These are phyloP conservation scores for Salix exigua DNA, from an alignment of 345 rosid species.

Conservation along the genomic window DNA sequence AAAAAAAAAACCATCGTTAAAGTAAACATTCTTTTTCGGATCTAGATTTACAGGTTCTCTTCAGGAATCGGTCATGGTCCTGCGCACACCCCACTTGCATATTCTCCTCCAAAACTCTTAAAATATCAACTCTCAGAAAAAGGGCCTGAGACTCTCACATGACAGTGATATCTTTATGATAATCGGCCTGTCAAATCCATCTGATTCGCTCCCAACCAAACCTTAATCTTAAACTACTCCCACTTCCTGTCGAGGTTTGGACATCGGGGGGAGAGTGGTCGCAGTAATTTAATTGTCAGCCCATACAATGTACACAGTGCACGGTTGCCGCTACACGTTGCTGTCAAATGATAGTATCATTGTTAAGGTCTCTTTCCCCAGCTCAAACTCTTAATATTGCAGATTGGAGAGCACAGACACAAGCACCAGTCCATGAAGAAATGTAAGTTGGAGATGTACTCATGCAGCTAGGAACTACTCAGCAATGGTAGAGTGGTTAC, in stretches of 20 bases:
- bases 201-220: neutral
- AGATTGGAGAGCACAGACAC: slow-evolving; percentile 4
- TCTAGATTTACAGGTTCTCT: neutral
- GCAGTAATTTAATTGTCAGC: neutral
- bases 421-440: neutral
- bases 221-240: neutral
- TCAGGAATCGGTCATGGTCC: neutral
- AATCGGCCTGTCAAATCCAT: neutral
- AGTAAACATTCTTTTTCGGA: neutral
- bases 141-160: neutral
- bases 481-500: slow-evolving; percentile 4
- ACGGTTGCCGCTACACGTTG: neutral
- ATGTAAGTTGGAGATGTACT: neutral
- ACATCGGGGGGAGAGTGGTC: neutral
- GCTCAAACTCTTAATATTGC: neutral
- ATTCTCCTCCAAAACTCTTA: neutral
- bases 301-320: neutral
- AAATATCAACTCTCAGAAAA: too few species aligned
- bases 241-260: neutral
- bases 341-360: neutral
- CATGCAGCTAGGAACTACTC: slow-evolving; percentile 5
- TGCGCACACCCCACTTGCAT: neutral
- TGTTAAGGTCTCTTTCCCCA: neutral
- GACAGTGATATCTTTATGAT: neutral
- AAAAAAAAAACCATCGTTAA: too few species aligned